Base-by-base conservation (phyloP, 139 green algal genomes). In the Picochlorum sp. region DNA sequence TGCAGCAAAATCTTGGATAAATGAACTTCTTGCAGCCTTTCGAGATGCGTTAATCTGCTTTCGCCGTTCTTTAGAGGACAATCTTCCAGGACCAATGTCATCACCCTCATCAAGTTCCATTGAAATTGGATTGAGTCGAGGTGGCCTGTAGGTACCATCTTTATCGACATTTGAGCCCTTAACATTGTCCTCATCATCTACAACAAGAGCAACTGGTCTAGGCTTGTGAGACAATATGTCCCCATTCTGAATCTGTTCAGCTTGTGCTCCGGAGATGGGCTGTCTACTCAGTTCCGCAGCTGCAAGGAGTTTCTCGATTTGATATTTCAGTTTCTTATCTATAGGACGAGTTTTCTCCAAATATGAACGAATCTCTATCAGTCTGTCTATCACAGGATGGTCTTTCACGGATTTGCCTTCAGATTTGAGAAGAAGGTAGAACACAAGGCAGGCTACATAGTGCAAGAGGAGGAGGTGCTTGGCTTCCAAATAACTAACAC, bases 401-500 rank as follows among this genome's bases (percentile, higher is more conserved):
- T 90, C 84, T 26, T 74, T 71, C 59, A 98, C 89, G 0, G 82
- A 69, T 20, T 73, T 62, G 2, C 92, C 94, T 80, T 99, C 94
- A 8, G 84, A 81, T 69, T 95, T 96, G n/a, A 98, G 82, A 75
- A 99, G 77, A 34, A 97, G 61, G 83, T 96, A 99, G 68, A 96
- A 96, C 10, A 93, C 78, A 62, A 98, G 89, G 78, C 84, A 80
- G 13, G 72, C 72, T 80, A 84, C 94, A 79, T 99, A 98, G 51
- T 80, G 63, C 71, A 97, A 79, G 74, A 99, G 84, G 71, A 99
- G 83, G 63, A 95, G 63, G 80, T 98, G 84, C 84, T 99, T 99
- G 18, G 89, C 90, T 75, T 99, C 92, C 58, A 98, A 80, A 77
- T 96, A 98, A 45, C 56, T 85, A 54, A 99, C 61, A 4, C 94